Percentiles rank a stretch among this genome's conserved stretches.
These are phyloP conservation scores for Colletotrichum sojae DNA, from an alignment of 2,329 filamentous ascomycete genomes.

Conservation along the genomic window DNA sequence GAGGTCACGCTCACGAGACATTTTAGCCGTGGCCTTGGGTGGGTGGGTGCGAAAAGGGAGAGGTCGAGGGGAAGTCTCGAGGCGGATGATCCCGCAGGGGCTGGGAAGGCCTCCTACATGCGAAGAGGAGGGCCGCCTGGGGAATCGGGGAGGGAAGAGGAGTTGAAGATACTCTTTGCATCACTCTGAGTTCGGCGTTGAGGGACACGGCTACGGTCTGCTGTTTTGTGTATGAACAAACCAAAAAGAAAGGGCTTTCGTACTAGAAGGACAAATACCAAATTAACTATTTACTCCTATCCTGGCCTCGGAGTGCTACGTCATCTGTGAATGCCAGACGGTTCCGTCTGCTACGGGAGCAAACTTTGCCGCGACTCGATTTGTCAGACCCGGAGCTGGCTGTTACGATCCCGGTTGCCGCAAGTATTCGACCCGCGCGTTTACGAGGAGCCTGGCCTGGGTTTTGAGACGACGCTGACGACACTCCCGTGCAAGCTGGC, in stretches of 20 bases:
- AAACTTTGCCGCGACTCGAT: too few species aligned
- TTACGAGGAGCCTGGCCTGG: too few species aligned
- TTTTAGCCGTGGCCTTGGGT: not conserved
- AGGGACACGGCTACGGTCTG: constrained; percentile 39
- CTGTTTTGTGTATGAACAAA: constrained; percentile 40
- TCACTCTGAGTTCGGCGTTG: constrained; percentile 40
- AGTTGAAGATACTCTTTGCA: constrained; percentile 39
- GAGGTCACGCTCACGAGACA: not conserved
- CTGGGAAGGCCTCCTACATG: not conserved
- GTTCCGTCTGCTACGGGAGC: too few species aligned
- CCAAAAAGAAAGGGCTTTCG: constrained; percentile 31
- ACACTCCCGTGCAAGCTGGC: too few species aligned
- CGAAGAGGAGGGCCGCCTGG: constrained; percentile 14
- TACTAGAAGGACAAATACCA: constrained; percentile 32
- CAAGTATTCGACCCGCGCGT: too few species aligned
- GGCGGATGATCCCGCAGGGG: not conserved
- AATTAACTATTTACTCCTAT: constrained; percentile 17
- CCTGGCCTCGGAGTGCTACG: too few species aligned
- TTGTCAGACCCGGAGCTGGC: too few species aligned
- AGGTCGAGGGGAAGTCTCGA: not conserved
- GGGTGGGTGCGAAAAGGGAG: not conserved
- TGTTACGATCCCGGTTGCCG: too few species aligned
- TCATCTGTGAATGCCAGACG: too few species aligned
- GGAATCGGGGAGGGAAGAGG: constrained; percentile 16
- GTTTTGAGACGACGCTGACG: too few species aligned